Base-by-base conservation (phyloP, 2,329 filamentous ascomycete genomes). In the Botrytis cinerea region DNA sequence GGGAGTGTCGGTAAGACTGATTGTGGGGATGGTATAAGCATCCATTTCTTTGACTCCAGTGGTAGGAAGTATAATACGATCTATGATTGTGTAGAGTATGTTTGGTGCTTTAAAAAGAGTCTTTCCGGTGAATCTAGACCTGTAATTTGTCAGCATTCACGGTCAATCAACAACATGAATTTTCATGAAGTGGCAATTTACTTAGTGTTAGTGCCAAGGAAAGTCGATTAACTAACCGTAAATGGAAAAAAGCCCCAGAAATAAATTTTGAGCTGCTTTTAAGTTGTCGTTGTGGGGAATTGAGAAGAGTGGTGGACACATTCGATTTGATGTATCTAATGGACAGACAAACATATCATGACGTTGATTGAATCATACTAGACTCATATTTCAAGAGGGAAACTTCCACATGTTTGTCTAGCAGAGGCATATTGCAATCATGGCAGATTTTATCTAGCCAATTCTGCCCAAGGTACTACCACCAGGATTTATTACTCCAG, bases 1-100 rank as follows among this genome's bases (percentile, higher is more conserved):
- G 14, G 32, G 45, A 32, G 71, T 72, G 35, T 72, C 71, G 25
- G 51, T 64, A 25, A 72, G 45, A 32, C 28, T 20, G 46, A 43
- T n/a, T 63, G 54, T 2, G 10, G 48, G 38, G n/a, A 22, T n/a
- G 43, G 66, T 45, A 28, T 6, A 38, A 43, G 22, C 18, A 57
- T 32, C 9, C 38, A 32, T 69, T 10, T 57, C n/a, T 57, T 43
- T 22, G 20, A 32, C n/a, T 20, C 38, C 38, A n/a, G 35, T 32
- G 38, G 7, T 28, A 45, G 25, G 66, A 45, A 18, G 20, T 2
- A 45, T 22, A 32, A 59, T 25, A 25, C 18, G 12, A 43, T 69
- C 25, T 51, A 57, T 69, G n/a, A 57, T 45, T 32, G 25, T 43
- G 28, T 43, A 32, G 25, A 43, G n/a, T 57, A 57, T 43, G 38